Conservation (phyloP, 257 asterid genomes). For the Fraxinus pennsylvanica region DNA sequence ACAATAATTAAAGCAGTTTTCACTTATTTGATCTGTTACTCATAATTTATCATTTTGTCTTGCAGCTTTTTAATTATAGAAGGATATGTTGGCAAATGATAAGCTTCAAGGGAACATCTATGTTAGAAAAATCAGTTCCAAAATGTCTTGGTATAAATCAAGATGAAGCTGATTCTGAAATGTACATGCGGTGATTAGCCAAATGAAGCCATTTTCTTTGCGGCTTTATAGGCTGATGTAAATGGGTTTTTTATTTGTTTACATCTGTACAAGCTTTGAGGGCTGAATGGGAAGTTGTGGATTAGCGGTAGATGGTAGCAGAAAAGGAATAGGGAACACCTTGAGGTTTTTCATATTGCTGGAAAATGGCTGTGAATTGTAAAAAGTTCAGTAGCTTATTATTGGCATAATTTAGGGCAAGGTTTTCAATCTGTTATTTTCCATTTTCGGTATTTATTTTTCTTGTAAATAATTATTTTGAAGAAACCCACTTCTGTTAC, state of each 20-base stretch:
- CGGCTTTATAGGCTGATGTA: constrained; percentile 34
- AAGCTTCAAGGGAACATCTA: constrained; percentile 77
- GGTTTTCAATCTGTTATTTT: constrained; percentile 5
- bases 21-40: background rate
- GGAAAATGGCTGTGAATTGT: constrained; percentile 34
- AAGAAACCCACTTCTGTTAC: background rate
- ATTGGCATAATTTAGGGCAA: constrained; percentile 21
- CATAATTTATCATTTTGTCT: constrained; percentile 12
- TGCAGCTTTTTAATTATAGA: constrained; percentile 73
- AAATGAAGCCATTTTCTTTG: constrained; percentile 25
- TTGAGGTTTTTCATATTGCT: constrained; percentile 22
- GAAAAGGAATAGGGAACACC: constrained; percentile 22
- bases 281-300: constrained; percentile 23
- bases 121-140: constrained; percentile 82
- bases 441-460: constrained; percentile 6
- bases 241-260: constrained; percentile 21
- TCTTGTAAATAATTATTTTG: constrained; percentile 43
- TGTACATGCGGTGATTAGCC: constrained; percentile 30
- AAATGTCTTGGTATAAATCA: constrained; percentile 55
- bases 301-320: constrained; percentile 28
- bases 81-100: constrained; percentile 92
- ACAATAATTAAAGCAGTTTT: background rate
- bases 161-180: constrained; percentile 44
- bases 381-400: constrained; percentile 19
- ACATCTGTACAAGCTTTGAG: constrained; percentile 20